A percentile compares a stretch with the other conserved stretches of the same genome.
These are phyloP conservation scores for Coemansia sp. DNA, from an alignment of 192 early-diverging fungal species.

Conservation along the genomic window DNA sequence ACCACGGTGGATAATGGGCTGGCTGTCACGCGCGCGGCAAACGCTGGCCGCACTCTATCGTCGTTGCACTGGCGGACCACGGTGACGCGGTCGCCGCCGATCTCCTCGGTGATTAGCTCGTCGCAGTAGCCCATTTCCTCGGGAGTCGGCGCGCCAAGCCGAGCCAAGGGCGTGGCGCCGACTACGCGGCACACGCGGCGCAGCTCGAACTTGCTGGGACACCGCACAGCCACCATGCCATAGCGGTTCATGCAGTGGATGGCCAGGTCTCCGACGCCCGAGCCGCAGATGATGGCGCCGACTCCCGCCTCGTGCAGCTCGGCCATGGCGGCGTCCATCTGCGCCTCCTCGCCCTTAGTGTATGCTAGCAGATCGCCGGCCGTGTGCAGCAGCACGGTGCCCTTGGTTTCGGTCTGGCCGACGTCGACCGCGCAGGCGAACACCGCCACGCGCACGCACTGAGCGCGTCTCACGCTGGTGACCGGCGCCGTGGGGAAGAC, in stretches of 20 bases:
- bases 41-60: slow-evolving; percentile 56
- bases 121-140: slow-evolving; percentile 99
- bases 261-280: slow-evolving; percentile 89
- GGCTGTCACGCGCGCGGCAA: slow-evolving; percentile 62
- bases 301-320: slow-evolving; percentile 91
- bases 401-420: slow-evolving; percentile 97
- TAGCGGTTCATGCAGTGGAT: slow-evolving; percentile 94
- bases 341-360: slow-evolving; percentile 92
- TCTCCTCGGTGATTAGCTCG: slow-evolving; percentile 94
- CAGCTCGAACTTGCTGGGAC: slow-evolving; percentile 96
- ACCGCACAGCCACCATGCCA: slow-evolving; percentile 86
- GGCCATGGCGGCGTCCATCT: slow-evolving; percentile 83
- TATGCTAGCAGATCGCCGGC: slow-evolving; percentile 97
- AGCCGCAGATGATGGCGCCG: slow-evolving; percentile 90
- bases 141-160: slow-evolving; percentile 88
- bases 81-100: slow-evolving; percentile 96
- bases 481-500: slow-evolving; percentile 94
- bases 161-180: slow-evolving; percentile 90
- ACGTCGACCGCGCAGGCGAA: slow-evolving; percentile 94
- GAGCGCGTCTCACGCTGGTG: slow-evolving; percentile 68
- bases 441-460: slow-evolving; percentile 90
- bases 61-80: slow-evolving; percentile 85
- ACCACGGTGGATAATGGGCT: slow-evolving; percentile 94
- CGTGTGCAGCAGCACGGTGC: slow-evolving; percentile 96
- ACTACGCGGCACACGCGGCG: slow-evolving; percentile 91